Evolutionary conservation across 306 rosid genomes (phyloP), one percentile per base, ranked within the genome.

Genomic region (Rosa lucieae): DNA sequence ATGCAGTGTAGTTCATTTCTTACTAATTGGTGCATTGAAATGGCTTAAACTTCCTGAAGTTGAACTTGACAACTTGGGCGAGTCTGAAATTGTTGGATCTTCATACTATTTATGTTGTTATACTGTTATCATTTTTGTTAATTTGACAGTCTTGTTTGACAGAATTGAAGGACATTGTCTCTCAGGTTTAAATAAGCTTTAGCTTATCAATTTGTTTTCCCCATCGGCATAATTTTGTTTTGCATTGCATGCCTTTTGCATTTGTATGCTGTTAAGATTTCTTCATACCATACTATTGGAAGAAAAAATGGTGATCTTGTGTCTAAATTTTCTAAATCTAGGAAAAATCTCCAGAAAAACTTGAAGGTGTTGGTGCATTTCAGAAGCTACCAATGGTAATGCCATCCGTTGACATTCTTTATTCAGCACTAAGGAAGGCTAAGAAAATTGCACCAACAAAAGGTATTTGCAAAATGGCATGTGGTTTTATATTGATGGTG

Each of bases 351-450:
- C 82, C 85, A 17, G 83, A 75, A 75, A 77, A 69, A 74, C 62
- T 78, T 43, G 96, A 95, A 81, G 87, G 80, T 66, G 67, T 93
- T 70, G 98, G 97, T 62, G 98, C 99, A 76, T 95, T 95, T 88
- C 99, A 95, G 80, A 93, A 89, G 89, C 86, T 95, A 78, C 99
- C 99, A 21, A 83, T 95, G 85, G 99, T 93, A 87, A 91, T 90
- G 98, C 98, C 98, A 67, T 89, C 97, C 47, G 23, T 88, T 78
- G 97, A 95, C 83, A 93, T 93, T 77, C 81, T 93, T 59, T 85
- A 91, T 74, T 95, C 99, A 3, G 99, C 99, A 5, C 72, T 92
- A 75, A 89, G 84, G 79, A 95, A 90, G 87, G 89, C 97, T 9
- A 91, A 77, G 89, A 95, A 87, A 85, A 74, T 88, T 84, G 73